These are phyloP conservation scores for Chlamydomonas reinhardtii DNA, from an alignment of 163 green algal genomes.

Conservation along the genomic window DNA sequence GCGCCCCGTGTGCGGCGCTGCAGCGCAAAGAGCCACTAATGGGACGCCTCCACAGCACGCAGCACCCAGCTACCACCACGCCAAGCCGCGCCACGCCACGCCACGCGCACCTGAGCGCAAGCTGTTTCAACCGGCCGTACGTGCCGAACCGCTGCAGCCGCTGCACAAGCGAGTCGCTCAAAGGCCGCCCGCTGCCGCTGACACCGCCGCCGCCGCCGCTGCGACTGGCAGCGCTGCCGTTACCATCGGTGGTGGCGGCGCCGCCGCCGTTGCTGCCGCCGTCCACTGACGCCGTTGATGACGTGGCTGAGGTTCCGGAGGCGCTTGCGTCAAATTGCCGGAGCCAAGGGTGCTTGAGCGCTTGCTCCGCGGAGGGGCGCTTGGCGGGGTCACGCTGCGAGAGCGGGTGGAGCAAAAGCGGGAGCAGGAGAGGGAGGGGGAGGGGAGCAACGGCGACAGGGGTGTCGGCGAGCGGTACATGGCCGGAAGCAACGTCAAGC, in stretches of 20 bases:
- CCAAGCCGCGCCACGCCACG: too few relatives aligned
- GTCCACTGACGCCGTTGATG: background rate
- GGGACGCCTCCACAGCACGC: too few relatives aligned
- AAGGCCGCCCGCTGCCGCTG: constrained; percentile 6
- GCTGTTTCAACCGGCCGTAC: constrained; percentile 80
- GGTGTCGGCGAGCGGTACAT: too few relatives aligned
- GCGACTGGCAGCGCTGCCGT: background rate
- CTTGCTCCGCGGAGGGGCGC: constrained; percentile 67
- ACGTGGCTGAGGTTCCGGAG: background rate
- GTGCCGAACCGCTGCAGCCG: constrained; percentile 81
- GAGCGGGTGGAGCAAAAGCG: too few relatives aligned
- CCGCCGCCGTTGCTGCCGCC: too few relatives aligned
- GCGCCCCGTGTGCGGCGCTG: too few relatives aligned
- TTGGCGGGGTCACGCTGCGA: constrained; percentile 32
- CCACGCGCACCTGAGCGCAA: constrained; percentile 54
- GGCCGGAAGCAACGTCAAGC: too few relatives aligned
- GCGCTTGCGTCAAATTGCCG: background rate
- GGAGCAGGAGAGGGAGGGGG: background rate
- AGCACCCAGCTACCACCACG: too few relatives aligned
- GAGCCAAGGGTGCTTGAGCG: constrained; percentile 72
- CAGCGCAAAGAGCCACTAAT: too few relatives aligned
- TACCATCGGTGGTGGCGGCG: background rate
- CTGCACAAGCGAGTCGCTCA: constrained; percentile 76
- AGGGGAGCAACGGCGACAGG: background rate
- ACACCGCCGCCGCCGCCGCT: background rate